Evolutionary conservation across 805 yeast species (phyloP).

Genomic region (Pichia rugopelliculosa): DNA sequence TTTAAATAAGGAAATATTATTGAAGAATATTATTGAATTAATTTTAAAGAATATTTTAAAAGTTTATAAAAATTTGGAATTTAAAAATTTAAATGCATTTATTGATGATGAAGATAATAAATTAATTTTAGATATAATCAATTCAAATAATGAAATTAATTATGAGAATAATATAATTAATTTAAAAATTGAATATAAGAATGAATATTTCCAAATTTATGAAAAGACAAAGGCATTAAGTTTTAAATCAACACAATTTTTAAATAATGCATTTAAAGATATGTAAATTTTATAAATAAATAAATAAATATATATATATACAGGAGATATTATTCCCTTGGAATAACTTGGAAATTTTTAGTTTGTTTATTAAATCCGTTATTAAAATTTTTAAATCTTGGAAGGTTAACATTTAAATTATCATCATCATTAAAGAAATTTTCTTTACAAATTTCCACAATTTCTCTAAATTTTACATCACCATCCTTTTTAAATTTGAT

Average conservation of each 20-base stretch:
- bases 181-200: slow-evolving; percentile 46
- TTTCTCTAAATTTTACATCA: slow-evolving; percentile 43
- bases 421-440: slow-evolving; percentile 33
- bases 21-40: slow-evolving; percentile 19
- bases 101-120: slow-evolving; percentile 7
- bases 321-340: slow-evolving; percentile 20
- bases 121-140: slow-evolving; percentile 23
- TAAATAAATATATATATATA: slow-evolving; percentile 2
- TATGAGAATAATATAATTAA: slow-evolving; percentile 32
- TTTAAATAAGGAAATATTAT: slow-evolving; percentile 24
- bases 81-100: slow-evolving; percentile 17
- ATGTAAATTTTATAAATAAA: background rate
- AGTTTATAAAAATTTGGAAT: slow-evolving; percentile 19
- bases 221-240: slow-evolving; percentile 62
- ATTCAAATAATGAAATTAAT: slow-evolving; percentile 5
- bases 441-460: slow-evolving; percentile 52
- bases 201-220: slow-evolving; percentile 60
- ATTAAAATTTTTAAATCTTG: slow-evolving; percentile 24
- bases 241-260: slow-evolving; percentile 51
- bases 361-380: slow-evolving; percentile 28
- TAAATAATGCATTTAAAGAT: slow-evolving; percentile 35
- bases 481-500: slow-evolving; percentile 42
- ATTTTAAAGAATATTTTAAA: slow-evolving; percentile 22
- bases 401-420: slow-evolving; percentile 11
- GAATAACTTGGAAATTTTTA: slow-evolving; percentile 26